These are phyloP conservation scores for Fraxinus baroniana DNA, from an alignment of 305 asterid species.

Conservation along the genomic window DNA sequence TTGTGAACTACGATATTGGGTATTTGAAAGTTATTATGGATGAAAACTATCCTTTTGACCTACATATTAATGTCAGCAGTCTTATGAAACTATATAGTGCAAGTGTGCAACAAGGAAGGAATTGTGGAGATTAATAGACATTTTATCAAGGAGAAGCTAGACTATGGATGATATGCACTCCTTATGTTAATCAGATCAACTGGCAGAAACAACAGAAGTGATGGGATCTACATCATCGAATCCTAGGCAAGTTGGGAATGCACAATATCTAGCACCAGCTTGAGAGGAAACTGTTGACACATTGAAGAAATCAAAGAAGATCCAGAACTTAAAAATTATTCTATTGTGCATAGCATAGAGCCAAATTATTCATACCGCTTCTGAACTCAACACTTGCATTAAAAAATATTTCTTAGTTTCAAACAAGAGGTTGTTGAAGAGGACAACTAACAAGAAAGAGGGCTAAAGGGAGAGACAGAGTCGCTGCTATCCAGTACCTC, in stretches of 20 bases:
- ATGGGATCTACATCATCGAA: not conserved
- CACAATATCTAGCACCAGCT: not conserved
- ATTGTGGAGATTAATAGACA: not conserved
- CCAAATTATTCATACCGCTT: not conserved
- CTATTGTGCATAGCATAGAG: not conserved
- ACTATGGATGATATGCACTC: not conserved
- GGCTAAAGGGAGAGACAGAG: not conserved
- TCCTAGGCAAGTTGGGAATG: not conserved
- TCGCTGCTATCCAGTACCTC: slow-evolving; percentile 56
- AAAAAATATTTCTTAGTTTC: not conserved
- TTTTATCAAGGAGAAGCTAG: not conserved
- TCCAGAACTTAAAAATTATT: not conserved
- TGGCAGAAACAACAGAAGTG: not conserved
- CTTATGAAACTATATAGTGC: not conserved
- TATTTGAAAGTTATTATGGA: not conserved
- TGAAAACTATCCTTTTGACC: not conserved
- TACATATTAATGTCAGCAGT: not conserved
- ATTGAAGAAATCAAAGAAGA: not conserved
- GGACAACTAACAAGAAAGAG: not conserved
- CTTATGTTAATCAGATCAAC: not conserved
- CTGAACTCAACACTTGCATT: not conserved
- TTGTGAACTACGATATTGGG: not conserved
- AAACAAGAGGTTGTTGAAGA: not conserved
- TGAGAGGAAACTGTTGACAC: not conserved
- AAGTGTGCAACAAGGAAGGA: not conserved